These are phyloP conservation scores for Vicia sativa DNA, from an alignment of 306 rosid species.

Conservation along the genomic window DNA sequence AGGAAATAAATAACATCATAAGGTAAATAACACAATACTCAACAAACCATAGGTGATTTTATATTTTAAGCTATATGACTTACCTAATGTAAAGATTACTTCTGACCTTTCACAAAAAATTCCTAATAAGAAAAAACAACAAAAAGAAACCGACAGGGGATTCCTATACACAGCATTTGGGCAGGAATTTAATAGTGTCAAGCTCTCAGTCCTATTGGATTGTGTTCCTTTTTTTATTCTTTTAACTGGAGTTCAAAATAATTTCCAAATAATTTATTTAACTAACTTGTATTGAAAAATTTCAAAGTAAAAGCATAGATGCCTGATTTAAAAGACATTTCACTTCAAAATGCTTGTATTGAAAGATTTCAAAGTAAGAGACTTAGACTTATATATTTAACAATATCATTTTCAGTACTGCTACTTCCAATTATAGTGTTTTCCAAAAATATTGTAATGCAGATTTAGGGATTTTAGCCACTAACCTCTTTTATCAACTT, in stretches of 20 bases:
- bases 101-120: conserved; percentile 5
- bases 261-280: not conserved
- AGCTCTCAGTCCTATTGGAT: no score
- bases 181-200: not conserved
- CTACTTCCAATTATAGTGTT: conserved; percentile 22
- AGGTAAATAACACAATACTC: conserved; percentile 27
- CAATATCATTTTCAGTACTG: conserved; percentile 5
- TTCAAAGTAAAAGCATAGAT: not conserved
- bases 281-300: not conserved
- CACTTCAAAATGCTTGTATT: no score
- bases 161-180: conserved; percentile 6
- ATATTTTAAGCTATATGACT: conserved; percentile 16
- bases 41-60: conserved; percentile 13
- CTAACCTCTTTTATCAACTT: conserved; percentile 73
- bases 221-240: not conserved
- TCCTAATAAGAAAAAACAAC: not conserved
- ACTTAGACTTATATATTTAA: not conserved
- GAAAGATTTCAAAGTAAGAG: conserved; percentile 6
- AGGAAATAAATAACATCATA: conserved; percentile 39
- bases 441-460: conserved; percentile 30
- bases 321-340: conserved; percentile 1
- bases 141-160: conserved; percentile 7
- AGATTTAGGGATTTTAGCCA: conserved; percentile 13
- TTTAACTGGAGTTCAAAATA: not conserved
- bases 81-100: conserved; percentile 21